phyloP scores from a whole-genome alignment of 495 filamentous ascomycete genomes.

The Aspergillus leporis region DNA sequence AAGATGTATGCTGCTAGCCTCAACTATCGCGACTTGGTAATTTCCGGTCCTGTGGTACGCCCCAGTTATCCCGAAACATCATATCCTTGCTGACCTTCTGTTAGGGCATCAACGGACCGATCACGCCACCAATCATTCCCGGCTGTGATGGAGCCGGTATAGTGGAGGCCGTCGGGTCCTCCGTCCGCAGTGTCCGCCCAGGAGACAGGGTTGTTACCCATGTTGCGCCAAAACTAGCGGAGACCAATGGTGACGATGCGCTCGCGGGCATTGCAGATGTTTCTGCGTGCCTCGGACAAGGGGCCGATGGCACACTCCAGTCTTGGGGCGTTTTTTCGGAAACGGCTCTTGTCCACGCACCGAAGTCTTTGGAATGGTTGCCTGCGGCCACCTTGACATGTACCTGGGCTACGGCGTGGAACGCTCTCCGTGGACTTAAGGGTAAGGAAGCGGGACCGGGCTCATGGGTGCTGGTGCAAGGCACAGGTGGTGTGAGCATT shows the following conservation, averaged over 20 bases:
- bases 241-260: conserved; percentile 54
- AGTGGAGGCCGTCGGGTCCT: conserved; percentile 42
- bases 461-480: conserved; percentile 47
- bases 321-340: conserved; percentile 60
- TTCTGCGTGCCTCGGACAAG: conserved; percentile 50
- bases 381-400: conserved; percentile 61
- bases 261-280: background rate
- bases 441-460: conserved; percentile 46
- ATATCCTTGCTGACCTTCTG: background rate
- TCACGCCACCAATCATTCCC: conserved; percentile 7
- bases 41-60: background rate
- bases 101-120: too few species aligned
- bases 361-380: conserved; percentile 47
- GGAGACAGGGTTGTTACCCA: conserved; percentile 61
- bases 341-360: conserved; percentile 56
- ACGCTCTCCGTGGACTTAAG: conserved; percentile 49
- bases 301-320: conserved; percentile 64
- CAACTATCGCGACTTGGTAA: background rate
- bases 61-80: too few species aligned
- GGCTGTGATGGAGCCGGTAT: conserved; percentile 43
- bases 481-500: conserved; percentile 70
- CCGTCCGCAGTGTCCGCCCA: conserved; percentile 55
- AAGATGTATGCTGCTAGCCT: background rate
- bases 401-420: conserved; percentile 35
- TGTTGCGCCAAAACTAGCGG: conserved; percentile 4